Conservation (phyloP, 495 filamentous ascomycete species). For the Penicillium mononematosum region DNA sequence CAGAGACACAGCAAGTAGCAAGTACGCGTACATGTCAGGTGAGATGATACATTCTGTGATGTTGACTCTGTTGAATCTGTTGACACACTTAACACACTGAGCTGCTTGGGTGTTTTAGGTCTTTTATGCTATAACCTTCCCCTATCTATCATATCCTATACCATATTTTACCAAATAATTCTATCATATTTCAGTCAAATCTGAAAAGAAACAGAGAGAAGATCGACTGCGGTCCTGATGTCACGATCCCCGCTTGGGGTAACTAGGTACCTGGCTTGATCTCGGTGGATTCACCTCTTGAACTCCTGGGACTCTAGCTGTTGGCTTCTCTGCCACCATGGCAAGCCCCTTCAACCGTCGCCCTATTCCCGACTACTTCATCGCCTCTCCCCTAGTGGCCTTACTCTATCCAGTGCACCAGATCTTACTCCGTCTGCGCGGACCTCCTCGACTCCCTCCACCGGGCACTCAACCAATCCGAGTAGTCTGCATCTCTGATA, state of each 20-base stretch:
- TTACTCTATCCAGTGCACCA: constrained; percentile 57
- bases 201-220: neutral
- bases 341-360: constrained; percentile 50
- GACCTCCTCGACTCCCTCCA: constrained; percentile 54
- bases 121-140: neutral
- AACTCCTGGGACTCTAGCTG: neutral
- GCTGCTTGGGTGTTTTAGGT: neutral
- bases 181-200: neutral
- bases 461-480: constrained; percentile 56
- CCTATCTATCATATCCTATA: neutral
- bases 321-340: constrained; percentile 26
- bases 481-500: constrained; percentile 89
- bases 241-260: constrained; percentile 10
- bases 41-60: neutral
- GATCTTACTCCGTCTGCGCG: constrained; percentile 61
- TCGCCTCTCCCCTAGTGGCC: constrained; percentile 50
- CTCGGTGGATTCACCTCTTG: constrained; percentile 8
- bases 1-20: neutral
- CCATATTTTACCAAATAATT: neutral
- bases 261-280: neutral
- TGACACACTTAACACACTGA: no score
- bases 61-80: neutral
- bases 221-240: constrained; percentile 6
- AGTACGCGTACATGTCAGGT: neutral
- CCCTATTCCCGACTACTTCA: constrained; percentile 43